A percentile compares a stretch with the other conserved stretches of the same genome.
Evolutionary conservation across 2,329 filamentous ascomycete species (phyloP).

Genomic region (Sphaceloma murrayae): DNA sequence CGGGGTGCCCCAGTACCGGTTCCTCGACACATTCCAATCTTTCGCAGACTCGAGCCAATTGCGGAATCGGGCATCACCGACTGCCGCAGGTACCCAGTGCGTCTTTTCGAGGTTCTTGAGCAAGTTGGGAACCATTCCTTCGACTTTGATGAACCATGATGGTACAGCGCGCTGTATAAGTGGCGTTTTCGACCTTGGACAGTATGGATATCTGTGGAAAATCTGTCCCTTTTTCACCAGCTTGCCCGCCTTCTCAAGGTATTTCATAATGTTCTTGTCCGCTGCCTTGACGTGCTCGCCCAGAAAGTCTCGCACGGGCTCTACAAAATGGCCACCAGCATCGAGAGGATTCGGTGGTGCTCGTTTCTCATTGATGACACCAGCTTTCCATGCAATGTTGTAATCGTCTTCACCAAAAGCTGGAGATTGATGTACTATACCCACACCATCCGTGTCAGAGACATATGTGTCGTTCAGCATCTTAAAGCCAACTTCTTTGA

Average conservation of each 20-base stretch:
- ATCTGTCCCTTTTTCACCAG: conserved; percentile 79
- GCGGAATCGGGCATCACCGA: conserved; percentile 83
- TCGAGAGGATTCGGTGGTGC: conserved; percentile 88
- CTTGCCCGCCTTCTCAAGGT: conserved; percentile 66
- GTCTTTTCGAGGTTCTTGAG: conserved; percentile 81
- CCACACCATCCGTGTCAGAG: conserved; percentile 80
- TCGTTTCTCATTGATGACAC: conserved; percentile 66
- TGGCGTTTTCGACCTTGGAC: conserved; percentile 87
- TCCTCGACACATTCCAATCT: conserved; percentile 92
- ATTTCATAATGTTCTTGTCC: conserved; percentile 86
- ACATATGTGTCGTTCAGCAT: conserved; percentile 80
- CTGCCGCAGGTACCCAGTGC: conserved; percentile 82
- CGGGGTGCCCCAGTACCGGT: conserved; percentile 91
- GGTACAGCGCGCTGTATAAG: conserved; percentile 87
- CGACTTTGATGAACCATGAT: conserved; percentile 89
- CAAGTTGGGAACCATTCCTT: conserved; percentile 75
- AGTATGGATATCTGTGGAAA: conserved; percentile 87
- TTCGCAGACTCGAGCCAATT: conserved; percentile 86
- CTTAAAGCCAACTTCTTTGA: conserved; percentile 73
- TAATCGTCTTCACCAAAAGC: conserved; percentile 97
- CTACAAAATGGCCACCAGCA: conserved; percentile 68
- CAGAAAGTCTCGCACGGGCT: conserved; percentile 66
- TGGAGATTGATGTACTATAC: conserved; percentile 87
- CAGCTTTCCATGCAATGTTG: conserved; percentile 64
- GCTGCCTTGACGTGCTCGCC: conserved; percentile 86